Evolutionary conservation across 768 basidiomycete genomes (phyloP).

Genomic region (Exsudoporus frostii): DNA sequence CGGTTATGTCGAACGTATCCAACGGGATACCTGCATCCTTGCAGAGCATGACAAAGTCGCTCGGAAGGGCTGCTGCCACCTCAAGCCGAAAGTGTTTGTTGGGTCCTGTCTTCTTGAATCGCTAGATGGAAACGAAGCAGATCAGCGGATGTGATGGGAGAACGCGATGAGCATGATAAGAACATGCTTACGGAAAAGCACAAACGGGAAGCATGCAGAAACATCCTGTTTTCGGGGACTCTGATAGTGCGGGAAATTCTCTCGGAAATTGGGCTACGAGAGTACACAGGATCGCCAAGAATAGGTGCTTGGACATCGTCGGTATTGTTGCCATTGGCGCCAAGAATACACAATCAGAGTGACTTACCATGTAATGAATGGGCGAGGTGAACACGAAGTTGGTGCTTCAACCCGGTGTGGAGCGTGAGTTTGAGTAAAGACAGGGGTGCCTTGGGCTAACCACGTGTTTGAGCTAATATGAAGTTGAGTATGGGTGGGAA

Average conservation of each 20-base stretch:
- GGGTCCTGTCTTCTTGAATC: slow-evolving; percentile 42
- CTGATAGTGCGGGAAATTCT: slow-evolving; percentile 26
- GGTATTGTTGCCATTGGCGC: slow-evolving; percentile 2
- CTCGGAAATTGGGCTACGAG: slow-evolving; percentile 35
- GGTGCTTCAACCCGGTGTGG: slow-evolving; percentile 66
- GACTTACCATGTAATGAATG: slow-evolving; percentile 45
- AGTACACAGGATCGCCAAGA: slow-evolving; percentile 57
- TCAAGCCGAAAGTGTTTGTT: slow-evolving; percentile 51
- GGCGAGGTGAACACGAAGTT: slow-evolving; percentile 64
- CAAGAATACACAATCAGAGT: background rate
- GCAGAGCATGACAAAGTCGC: slow-evolving; percentile 54
- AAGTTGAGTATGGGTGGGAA: slow-evolving; percentile 11
- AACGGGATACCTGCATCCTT: slow-evolving; percentile 42
- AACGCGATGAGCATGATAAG: background rate
- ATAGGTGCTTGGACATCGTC: slow-evolving; percentile 51
- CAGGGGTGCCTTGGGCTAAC: slow-evolving; percentile 42
- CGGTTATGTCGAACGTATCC: slow-evolving; percentile 34
- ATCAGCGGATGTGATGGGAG: background rate
- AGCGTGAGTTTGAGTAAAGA: slow-evolving; percentile 56
- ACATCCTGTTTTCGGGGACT: slow-evolving; percentile 49
- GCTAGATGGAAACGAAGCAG: slow-evolving; percentile 32
- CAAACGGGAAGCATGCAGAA: slow-evolving; percentile 57
- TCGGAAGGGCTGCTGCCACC: slow-evolving; percentile 56
- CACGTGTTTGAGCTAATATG: slow-evolving; percentile 26
- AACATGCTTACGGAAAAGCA: slow-evolving; percentile 48